Conservation (phyloP, 768 basidiomycete genomes). For the Kwoniella mangroviensis region DNA sequence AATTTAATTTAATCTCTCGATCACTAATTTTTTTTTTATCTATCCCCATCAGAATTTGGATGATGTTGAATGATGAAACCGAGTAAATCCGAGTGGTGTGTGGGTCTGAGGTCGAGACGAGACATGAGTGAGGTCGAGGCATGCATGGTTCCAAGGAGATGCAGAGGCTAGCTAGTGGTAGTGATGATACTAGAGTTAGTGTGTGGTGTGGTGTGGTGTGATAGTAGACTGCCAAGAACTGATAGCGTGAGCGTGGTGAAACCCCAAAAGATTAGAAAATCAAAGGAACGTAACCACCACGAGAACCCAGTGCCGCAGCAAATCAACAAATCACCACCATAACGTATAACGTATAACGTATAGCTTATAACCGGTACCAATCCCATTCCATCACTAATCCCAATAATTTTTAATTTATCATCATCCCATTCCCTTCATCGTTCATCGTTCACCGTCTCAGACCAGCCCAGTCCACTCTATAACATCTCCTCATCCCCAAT, state of each 20-base stretch:
- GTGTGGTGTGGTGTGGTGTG: background rate
- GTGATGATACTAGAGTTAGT: background rate
- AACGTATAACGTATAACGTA: background rate
- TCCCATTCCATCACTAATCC: too few relatives aligned
- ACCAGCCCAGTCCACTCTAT: background rate
- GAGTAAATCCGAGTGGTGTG: background rate
- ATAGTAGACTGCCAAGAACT: background rate
- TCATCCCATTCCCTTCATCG: too few relatives aligned
- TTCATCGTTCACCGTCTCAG: background rate
- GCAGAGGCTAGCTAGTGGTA: background rate
- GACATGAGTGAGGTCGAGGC: too few relatives aligned
- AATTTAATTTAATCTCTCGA: conserved; percentile 18
- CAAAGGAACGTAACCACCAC: background rate
- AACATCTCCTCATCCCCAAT: background rate
- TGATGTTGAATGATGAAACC: background rate
- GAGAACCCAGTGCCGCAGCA: background rate
- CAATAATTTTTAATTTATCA: background rate
- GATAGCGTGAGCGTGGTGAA: background rate
- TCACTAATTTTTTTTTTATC: conserved; percentile 3
- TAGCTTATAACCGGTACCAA: background rate
- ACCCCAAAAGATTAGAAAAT: background rate
- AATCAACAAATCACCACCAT: too few relatives aligned
- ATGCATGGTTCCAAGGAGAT: too few relatives aligned
- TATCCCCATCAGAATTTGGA: conserved; percentile 6
- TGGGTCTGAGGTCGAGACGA: too few relatives aligned